Evolutionary conservation across 1,284 basidiomycete genomes (phyloP), one percentile per base, ranked within the genome.

Genomic region (Moniliella sp.): DNA sequence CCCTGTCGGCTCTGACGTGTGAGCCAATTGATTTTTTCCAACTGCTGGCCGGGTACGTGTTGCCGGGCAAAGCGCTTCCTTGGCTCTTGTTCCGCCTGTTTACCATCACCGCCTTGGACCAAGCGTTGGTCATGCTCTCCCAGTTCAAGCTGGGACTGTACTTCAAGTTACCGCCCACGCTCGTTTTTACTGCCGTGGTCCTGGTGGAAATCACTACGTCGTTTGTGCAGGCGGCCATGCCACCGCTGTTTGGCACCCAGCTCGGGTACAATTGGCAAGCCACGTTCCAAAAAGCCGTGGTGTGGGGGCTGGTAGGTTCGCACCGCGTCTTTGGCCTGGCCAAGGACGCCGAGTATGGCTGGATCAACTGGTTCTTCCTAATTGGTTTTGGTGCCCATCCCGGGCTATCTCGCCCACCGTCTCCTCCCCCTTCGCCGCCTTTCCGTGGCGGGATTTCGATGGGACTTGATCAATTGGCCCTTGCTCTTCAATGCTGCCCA

Each of bases 11-110:
- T 54, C 76, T 81, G 51, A 66, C 70, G 34, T 62, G 80, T 25
- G 67, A 67, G 0, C 60, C 46, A 34, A 52, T 64, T 36, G 72
- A 81, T 25, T 68, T 84, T 46, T 69, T 72, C 28, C 78, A 84
- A 57, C 62, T 83, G 37, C 58, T 83, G 32, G 69, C 67, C 3
- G 80, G 80, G 1, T 82, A 78, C 62, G 64, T 75, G 33, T 61
- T 79, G 23, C 78, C 78, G 10, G 77, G 76, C 5, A 67, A 66
- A 27, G 78, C 81, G 1, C 63, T 82, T 34, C 78, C 78, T 28
- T 74, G 76, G 54, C 75, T 78, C 69, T 64, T 83, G 39, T 81
- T 82, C 72, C 82, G 82, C 65, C 66, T 67, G 7, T 67, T 72
- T 43, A 69, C 69, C n/a, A 73, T 69, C 57, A 69, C 70, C 36